Percentiles rank a stretch among this genome's conserved stretches.
These are phyloP conservation scores for Prillingera fragicola DNA, from an alignment of 1,284 basidiomycete genomes.

Conservation along the genomic window DNA sequence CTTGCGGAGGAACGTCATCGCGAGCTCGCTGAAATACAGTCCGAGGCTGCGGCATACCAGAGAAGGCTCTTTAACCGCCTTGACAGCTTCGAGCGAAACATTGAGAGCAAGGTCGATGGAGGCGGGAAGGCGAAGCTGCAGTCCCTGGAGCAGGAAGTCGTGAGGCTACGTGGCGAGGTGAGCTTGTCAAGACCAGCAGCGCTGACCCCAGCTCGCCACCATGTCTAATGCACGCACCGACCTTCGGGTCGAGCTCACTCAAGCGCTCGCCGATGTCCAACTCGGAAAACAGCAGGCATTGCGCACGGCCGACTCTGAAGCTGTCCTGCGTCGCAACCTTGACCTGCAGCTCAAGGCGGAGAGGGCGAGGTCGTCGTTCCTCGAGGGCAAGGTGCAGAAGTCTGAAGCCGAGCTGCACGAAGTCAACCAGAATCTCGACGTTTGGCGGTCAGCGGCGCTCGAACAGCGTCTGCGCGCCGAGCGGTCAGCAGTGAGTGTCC, in stretches of 20 bases:
- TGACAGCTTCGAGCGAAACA: not conserved
- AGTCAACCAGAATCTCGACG: slow-evolving; percentile 13
- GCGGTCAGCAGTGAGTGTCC: slow-evolving; percentile 9
- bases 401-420: slow-evolving; percentile 8
- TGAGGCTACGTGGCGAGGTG: slow-evolving; percentile 7
- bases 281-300: slow-evolving; percentile 14
- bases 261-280: slow-evolving; percentile 6
- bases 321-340: slow-evolving; percentile 7
- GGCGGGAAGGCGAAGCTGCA: not conserved
- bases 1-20: slow-evolving; percentile 8
- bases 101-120: not conserved
- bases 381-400: slow-evolving; percentile 12
- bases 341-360: slow-evolving; percentile 18
- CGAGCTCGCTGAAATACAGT: slow-evolving; percentile 3
- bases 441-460: slow-evolving; percentile 15
- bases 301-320: slow-evolving; percentile 11
- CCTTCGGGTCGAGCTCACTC: slow-evolving; percentile 12
- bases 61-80: slow-evolving; percentile 7
- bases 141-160: slow-evolving; percentile 7
- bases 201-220: not conserved
- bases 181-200: not conserved
- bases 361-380: slow-evolving; percentile 13
- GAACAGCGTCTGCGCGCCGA: slow-evolving; percentile 17
- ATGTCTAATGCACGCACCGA: not conserved
- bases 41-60: slow-evolving; percentile 3